Conservation (phyloP, 2,329 filamentous ascomycete species). For the Tolypocladium inflatum region DNA sequence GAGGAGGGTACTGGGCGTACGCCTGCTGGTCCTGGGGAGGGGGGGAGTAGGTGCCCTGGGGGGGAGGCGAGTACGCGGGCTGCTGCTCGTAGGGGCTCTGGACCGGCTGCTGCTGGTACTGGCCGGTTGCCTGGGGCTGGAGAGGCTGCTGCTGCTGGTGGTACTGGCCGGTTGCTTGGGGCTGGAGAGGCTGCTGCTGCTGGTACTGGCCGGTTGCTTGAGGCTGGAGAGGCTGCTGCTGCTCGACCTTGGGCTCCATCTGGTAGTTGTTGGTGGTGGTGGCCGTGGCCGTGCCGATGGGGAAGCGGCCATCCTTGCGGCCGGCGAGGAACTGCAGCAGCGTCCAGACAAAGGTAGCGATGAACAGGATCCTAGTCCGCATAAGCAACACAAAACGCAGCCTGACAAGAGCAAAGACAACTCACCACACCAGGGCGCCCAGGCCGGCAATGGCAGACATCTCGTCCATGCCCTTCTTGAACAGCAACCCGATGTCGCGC, state of each 20-base stretch:
- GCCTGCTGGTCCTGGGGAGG: slow-evolving; percentile 14
- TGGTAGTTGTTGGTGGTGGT: slow-evolving; percentile 12
- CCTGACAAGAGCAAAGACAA: neutral
- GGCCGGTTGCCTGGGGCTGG: slow-evolving; percentile 8
- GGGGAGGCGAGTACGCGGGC: slow-evolving; percentile 13
- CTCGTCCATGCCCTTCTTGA: slow-evolving; percentile 21
- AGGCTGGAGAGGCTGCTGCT: slow-evolving; percentile 12
- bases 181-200: slow-evolving; percentile 7
- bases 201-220: slow-evolving; percentile 8
- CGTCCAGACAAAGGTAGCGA: slow-evolving; percentile 26
- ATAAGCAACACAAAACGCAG: neutral
- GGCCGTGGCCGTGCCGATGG: slow-evolving; percentile 7
- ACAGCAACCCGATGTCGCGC: slow-evolving; percentile 11
- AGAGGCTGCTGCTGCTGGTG: slow-evolving; percentile 13
- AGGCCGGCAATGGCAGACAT: slow-evolving; percentile 32
- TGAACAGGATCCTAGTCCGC: slow-evolving; percentile 24
- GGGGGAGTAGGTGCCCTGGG: slow-evolving; percentile 10
- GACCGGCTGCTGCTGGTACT: slow-evolving; percentile 9
- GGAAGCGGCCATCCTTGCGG: slow-evolving; percentile 28
- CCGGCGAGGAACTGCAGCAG: slow-evolving; percentile 22
- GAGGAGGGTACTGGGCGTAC: slow-evolving; percentile 5
- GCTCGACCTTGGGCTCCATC: slow-evolving; percentile 23
- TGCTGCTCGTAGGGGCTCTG: slow-evolving; percentile 19
- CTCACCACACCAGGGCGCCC: slow-evolving; percentile 33
- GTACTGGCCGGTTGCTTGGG: slow-evolving; percentile 5